Base-by-base conservation (phyloP, 768 basidiomycete genomes). In the Mycena olivaceomarginata region DNA sequence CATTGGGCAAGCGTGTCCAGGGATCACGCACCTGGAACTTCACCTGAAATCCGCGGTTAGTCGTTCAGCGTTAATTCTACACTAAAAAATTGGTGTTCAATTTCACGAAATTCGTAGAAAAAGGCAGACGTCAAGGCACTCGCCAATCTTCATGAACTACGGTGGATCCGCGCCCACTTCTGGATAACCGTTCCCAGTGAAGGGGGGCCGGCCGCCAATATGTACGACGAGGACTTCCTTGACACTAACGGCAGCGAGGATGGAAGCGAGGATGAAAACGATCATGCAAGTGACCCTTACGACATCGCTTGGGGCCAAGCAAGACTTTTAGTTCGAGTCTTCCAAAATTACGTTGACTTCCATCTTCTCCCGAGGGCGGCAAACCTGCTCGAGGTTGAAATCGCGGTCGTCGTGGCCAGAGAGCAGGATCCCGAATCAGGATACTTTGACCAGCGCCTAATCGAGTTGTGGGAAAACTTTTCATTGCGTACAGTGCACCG, bases 11-110 rank as follows among this genome's bases (percentile, higher is more conserved):
- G 60, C 57, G 59, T 62, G 69, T 62, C 40, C 69, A 22, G 43
- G 69, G 68, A 69, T 69, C 43, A 69, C 57, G 56, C 68, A 69
- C 66, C 56, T 62, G 31, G 69, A 70, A 62, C 69, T 70, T 70
- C 69, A 70, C 69, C 46, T 62, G 69, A 70, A 62, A 46, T 70
- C 59, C 31, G 57, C 69, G 59, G 69, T 70, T 20, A 60, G 57
- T 70, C 37, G 59, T 46, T 62, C 68, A 70, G 59, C 59, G 43
- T 62, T 62, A 25, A 59, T 69, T 67, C 48, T 67, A 43, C 56
- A 45, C 25, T 16, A 22, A 1, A 57, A 69, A 59, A 69, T 60
- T 62, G 60, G 69, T 62, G 25, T 70, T 70, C 60, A 60, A 69
- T 69, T 43, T 69, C 56, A 43, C 40, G 25, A 62, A 70, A 60